These are phyloP conservation scores for Saksenaea vasiformis DNA, from an alignment of 371 early-diverging fungal species.

Conservation along the genomic window DNA sequence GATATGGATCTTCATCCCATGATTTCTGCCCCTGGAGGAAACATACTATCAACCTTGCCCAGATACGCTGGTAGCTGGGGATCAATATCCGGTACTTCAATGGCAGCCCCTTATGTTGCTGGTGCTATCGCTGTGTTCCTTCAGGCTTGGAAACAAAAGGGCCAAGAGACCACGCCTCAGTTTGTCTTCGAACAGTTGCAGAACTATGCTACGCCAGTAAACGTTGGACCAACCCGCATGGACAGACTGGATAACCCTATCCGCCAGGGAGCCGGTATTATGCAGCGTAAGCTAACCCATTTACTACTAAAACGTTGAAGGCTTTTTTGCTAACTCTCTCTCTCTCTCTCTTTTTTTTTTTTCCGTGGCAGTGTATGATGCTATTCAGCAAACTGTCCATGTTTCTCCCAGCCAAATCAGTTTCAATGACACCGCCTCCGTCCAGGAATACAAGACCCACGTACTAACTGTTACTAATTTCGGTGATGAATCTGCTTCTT, in stretches of 20 bases:
- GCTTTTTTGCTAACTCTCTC: neutral
- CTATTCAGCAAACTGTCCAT: constrained; percentile 54
- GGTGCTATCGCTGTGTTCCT: constrained; percentile 66
- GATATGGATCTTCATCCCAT: constrained; percentile 34
- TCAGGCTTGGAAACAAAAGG: constrained; percentile 36
- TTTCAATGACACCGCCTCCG: constrained; percentile 67
- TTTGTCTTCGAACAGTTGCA: constrained; percentile 40
- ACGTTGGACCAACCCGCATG: constrained; percentile 20
- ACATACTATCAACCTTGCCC: constrained; percentile 57
- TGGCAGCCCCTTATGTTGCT: constrained; percentile 66
- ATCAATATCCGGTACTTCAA: constrained; percentile 36
- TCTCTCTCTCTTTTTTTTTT: too few species aligned
- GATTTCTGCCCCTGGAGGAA: constrained; percentile 58
- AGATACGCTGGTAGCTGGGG: constrained; percentile 34
- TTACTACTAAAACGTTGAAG: neutral
- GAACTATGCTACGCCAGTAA: constrained; percentile 50
- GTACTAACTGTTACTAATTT: constrained; percentile 3
- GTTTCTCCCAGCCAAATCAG: constrained; percentile 67
- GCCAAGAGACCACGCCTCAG: neutral
- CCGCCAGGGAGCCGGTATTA: constrained; percentile 76
- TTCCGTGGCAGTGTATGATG: constrained; percentile 42
- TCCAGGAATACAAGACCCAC: constrained; percentile 15
- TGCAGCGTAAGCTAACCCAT: constrained; percentile 55
- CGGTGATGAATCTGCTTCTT: neutral
- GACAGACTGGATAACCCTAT: constrained; percentile 37